A percentile compares a stretch with the other conserved stretches of the same genome.
Evolutionary conservation across 2,329 filamentous ascomycete species (phyloP).

Genomic region (Colletotrichum nymphaeae): DNA sequence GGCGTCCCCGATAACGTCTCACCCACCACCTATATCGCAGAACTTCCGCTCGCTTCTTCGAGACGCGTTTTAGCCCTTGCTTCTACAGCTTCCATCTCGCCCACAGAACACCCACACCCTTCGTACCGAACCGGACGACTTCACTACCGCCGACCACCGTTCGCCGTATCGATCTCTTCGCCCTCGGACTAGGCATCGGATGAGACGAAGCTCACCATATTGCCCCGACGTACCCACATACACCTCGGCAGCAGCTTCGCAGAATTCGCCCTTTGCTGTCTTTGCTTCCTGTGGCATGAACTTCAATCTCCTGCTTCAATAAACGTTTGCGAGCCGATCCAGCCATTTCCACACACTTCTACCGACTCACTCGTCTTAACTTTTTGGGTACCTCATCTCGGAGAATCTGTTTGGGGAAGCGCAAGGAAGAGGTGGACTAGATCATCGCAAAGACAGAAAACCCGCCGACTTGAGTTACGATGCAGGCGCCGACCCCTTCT

Average conservation of each 20-base stretch:
- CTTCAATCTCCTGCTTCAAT: background rate
- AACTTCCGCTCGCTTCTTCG: background rate
- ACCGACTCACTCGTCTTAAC: background rate
- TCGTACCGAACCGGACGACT: slow-evolving; percentile 12
- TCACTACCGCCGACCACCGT: slow-evolving; percentile 10
- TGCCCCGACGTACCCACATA: background rate
- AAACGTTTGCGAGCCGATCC: background rate
- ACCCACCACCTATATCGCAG: background rate
- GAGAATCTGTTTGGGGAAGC: slow-evolving; percentile 14
- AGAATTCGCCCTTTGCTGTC: background rate
- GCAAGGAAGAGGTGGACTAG: slow-evolving; percentile 15
- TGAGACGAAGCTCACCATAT: slow-evolving; percentile 3
- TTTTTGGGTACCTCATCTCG: slow-evolving; percentile 11
- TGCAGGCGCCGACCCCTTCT: slow-evolving; percentile 64
- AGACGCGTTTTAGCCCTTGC: background rate
- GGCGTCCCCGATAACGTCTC: background rate
- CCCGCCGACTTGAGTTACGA: slow-evolving; percentile 41
- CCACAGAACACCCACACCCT: background rate
- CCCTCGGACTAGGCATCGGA: slow-evolving; percentile 17
- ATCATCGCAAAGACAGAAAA: background rate
- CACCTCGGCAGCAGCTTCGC: background rate
- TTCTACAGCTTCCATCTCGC: slow-evolving; percentile 9
- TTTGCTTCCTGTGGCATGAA: slow-evolving; percentile 4
- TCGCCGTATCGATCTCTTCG: background rate
- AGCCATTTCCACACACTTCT: background rate